Base-by-base conservation (phyloP, 2,329 filamentous ascomycete species). In the Aspergillus uvarum region DNA sequence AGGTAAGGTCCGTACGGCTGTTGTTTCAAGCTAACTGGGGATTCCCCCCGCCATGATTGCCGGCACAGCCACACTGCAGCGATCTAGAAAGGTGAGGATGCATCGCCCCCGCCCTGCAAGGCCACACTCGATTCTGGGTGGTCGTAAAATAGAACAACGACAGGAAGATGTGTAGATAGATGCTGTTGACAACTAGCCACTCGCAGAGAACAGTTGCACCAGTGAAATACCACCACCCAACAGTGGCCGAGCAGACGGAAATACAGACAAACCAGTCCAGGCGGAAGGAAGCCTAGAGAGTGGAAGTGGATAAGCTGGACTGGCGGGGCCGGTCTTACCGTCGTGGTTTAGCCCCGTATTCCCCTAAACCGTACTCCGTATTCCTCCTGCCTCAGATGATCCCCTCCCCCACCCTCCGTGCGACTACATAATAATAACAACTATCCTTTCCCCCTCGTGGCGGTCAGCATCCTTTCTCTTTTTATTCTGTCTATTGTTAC, bases 61-160 rank as follows among this genome's bases (percentile, higher is more conserved):
- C 38, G 38, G 38, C 53, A 55, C 53, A 47, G 53, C 53, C 53
- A 55, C 53, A 47, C 16, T 21, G 42, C 53, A 24, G 42, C 42
- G 19, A 47, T 32, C 26, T 21, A 32, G 38, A 44, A 19, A 44
- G 16, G 16, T n/a, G 38, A 19, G 19, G 38, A n/a, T 44, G 38
- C 38, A 44, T 26, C 51, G 16, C 19, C 32, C 32, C 51, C 51
- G n/a, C 44, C 38, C 38, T 44, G 38, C 38, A 44, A 44, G 38
- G 14, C 38, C 19, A 44, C 38, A 19, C 5, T 19, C 38, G 16
- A 16, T 35, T 2, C 3, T n/a, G 6, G 6, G 7, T n/a, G 38
- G 16, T 44, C 8, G n/a, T n/a, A 19, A 44, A 4, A 44, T 16
- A 44, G 6, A 16, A 16, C 5, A 4, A 12, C 32, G n/a, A n/a